Percentiles rank a stretch among this genome's conserved stretches.
Evolutionary conservation across 1,139 yeast species (phyloP).

Genomic region (Nadsonia commutata): DNA sequence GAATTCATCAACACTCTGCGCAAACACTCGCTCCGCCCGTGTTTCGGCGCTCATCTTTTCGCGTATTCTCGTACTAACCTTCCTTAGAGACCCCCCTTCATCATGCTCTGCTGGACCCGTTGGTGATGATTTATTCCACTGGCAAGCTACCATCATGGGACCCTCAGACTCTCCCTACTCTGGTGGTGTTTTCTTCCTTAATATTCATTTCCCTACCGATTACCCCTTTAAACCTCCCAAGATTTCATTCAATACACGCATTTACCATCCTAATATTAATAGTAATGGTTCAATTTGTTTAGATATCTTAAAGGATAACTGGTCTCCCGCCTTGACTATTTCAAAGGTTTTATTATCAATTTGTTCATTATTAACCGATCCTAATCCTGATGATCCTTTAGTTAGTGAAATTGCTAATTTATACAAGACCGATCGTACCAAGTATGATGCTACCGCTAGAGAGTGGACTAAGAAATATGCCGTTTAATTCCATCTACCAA

Average conservation of each 20-base stretch:
- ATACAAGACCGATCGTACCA: slow-evolving; percentile 85
- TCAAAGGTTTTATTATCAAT: slow-evolving; percentile 80
- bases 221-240: slow-evolving; percentile 92
- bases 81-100: slow-evolving; percentile 85
- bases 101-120: slow-evolving; percentile 99
- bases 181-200: slow-evolving; percentile 82
- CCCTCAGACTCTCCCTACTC: slow-evolving; percentile 91
- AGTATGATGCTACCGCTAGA: slow-evolving; percentile 93
- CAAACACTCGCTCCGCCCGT: neutral
- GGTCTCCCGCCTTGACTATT: slow-evolving; percentile 86
- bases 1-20: too few species aligned
- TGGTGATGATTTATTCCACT: slow-evolving; percentile 88
- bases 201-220: slow-evolving; percentile 89
- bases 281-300: slow-evolving; percentile 78
- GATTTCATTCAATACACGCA: slow-evolving; percentile 79
- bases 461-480: slow-evolving; percentile 99
- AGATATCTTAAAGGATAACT: slow-evolving; percentile 74
- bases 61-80: slow-evolving; percentile 2
- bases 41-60: neutral
- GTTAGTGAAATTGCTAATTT: slow-evolving; percentile 97
- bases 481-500: slow-evolving; percentile 48
- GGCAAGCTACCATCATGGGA: slow-evolving; percentile 97
- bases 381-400: slow-evolving; percentile 97
- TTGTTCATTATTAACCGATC: slow-evolving; percentile 86
- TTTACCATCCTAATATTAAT: slow-evolving; percentile 84